Evolutionary conservation across 495 filamentous ascomycete species (phyloP).

Genomic region (Tetracladium setigerum): DNA sequence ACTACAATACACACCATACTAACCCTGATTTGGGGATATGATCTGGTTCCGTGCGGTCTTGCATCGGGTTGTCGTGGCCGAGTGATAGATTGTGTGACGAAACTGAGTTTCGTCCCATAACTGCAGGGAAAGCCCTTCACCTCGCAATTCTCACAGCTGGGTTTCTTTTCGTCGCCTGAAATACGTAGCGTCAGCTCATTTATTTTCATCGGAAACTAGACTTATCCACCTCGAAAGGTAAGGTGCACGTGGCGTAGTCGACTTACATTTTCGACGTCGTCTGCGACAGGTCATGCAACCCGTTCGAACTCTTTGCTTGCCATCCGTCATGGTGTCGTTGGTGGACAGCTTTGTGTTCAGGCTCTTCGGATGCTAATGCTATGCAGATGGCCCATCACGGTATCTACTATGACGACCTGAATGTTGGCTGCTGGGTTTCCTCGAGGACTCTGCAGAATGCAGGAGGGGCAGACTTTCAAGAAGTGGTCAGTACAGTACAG

Average conservation of each 20-base stretch:
- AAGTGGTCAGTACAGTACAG: too few relatives aligned
- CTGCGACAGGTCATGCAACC: conserved; percentile 4
- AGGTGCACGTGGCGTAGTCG: neutral
- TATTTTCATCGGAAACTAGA: too few relatives aligned
- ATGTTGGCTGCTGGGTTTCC: too few relatives aligned
- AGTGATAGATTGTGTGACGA: neutral
- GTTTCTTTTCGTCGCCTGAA: conserved; percentile 4
- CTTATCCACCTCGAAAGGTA: too few relatives aligned
- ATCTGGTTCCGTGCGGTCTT: too few relatives aligned
- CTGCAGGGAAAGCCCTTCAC: conserved; percentile 1
- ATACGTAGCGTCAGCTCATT: neutral
- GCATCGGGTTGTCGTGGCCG: neutral
- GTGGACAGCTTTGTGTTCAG: too few relatives aligned
- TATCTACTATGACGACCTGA: too few relatives aligned
- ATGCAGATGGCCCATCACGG: too few relatives aligned
- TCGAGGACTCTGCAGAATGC: too few relatives aligned
- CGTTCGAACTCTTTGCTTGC: conserved; percentile 7
- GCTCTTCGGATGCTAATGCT: too few relatives aligned
- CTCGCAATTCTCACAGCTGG: conserved; percentile 5
- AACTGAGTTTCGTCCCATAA: conserved; percentile 1
- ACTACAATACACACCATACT: neutral
- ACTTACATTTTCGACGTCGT: conserved; percentile 3
- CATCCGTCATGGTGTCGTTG: conserved; percentile 1
- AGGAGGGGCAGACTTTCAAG: too few relatives aligned
- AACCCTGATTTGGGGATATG: neutral